Conservation (phyloP, 345 rosid species). For the Eucalyptus marginata region DNA sequence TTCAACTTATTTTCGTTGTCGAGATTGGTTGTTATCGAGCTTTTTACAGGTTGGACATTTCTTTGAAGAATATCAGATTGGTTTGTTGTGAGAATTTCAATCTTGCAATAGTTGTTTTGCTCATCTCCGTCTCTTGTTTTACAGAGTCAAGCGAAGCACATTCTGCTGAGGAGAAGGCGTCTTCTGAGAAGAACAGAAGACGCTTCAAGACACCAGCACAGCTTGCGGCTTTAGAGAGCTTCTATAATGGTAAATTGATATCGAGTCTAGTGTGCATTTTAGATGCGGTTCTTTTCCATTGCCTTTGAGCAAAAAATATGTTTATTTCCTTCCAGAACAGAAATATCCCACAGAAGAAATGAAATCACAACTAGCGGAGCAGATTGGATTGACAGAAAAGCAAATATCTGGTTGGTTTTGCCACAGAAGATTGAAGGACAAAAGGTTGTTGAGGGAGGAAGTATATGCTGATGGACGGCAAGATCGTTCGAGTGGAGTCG, state of each 20-base stretch:
- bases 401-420: slow-evolving; percentile 99
- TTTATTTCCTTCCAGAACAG: slow-evolving; percentile 34
- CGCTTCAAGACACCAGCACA: slow-evolving; percentile 68
- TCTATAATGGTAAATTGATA: slow-evolving; percentile 48
- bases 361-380: slow-evolving; percentile 58
- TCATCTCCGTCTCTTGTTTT: neutral
- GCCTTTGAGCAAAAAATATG: neutral
- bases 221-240: slow-evolving; percentile 62
- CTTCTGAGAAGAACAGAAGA: slow-evolving; percentile 50
- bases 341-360: slow-evolving; percentile 78
- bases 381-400: slow-evolving; percentile 75
- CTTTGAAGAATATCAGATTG: neutral
- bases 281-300: neutral
- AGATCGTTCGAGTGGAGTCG: slow-evolving; percentile 69
- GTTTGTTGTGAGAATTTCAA: neutral
- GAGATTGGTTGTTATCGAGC: neutral
- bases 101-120: neutral
- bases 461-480: slow-evolving; percentile 46
- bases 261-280: neutral
- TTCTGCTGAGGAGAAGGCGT: slow-evolving; percentile 46
- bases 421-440: slow-evolving; percentile 90
- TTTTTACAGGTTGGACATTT: neutral
- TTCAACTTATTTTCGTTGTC: neutral
- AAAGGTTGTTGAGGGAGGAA: slow-evolving; percentile 50
- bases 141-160: slow-evolving; percentile 54